A percentile compares a stretch with the other conserved stretches of the same genome.
Evolutionary conservation across 2,329 filamentous ascomycete species (phyloP).

Genomic region (Fusarium sambucinum): DNA sequence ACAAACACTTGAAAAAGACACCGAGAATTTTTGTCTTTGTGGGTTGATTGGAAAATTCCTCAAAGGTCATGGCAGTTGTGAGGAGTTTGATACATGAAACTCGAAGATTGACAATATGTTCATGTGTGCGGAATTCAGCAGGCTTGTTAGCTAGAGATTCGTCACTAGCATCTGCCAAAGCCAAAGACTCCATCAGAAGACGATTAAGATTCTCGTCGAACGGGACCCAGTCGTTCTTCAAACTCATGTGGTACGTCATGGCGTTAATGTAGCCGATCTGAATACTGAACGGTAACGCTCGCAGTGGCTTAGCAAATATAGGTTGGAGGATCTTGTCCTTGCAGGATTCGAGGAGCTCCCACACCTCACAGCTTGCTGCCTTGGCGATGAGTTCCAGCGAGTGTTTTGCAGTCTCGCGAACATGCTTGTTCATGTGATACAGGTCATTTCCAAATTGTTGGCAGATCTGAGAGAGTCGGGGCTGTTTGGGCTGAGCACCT

Average conservation of each 20-base stretch:
- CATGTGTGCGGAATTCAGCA: slow-evolving; percentile 93
- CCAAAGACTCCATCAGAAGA: slow-evolving; percentile 91
- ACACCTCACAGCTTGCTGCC: slow-evolving; percentile 80
- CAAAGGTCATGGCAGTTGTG: slow-evolving; percentile 92
- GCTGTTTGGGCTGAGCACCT: slow-evolving; percentile 58
- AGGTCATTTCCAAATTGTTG: slow-evolving; percentile 88
- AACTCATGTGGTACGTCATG: slow-evolving; percentile 91
- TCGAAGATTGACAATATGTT: slow-evolving; percentile 89
- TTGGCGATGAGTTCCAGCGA: slow-evolving; percentile 85
- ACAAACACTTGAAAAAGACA: slow-evolving; percentile 98
- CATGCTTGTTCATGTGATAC: slow-evolving; percentile 95
- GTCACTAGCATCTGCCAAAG: slow-evolving; percentile 93
- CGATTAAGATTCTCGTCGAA: slow-evolving; percentile 94
- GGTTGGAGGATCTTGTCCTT: slow-evolving; percentile 90
- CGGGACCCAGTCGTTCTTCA: slow-evolving; percentile 88
- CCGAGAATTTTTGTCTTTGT: slow-evolving; percentile 82
- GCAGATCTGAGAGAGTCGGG: slow-evolving; percentile 81
- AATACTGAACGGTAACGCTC: slow-evolving; percentile 90
- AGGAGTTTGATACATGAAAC: slow-evolving; percentile 94
- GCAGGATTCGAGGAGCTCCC: slow-evolving; percentile 89
- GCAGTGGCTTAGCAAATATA: slow-evolving; percentile 94
- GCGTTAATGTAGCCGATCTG: slow-evolving; percentile 99
- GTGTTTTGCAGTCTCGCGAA: slow-evolving; percentile 86
- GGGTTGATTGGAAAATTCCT: slow-evolving; percentile 83
- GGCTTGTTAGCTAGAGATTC: slow-evolving; percentile 93